These are phyloP conservation scores for Tricholomella constricta DNA, from an alignment of 768 basidiomycete genomes.

Conservation along the genomic window DNA sequence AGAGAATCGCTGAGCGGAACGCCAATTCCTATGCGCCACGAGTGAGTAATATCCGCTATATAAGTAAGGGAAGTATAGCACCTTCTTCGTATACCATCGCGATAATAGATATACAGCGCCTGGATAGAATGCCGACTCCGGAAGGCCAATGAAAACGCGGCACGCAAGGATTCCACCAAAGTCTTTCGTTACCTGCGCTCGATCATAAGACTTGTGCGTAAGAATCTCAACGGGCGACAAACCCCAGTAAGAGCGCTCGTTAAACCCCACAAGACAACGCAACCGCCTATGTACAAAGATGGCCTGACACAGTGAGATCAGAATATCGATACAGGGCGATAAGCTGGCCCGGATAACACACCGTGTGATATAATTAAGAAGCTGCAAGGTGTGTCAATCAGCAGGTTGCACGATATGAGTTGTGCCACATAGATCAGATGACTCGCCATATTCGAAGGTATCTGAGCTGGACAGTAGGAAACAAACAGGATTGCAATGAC, in stretches of 20 bases:
- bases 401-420: not conserved
- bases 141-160: constrained; percentile 63
- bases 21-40: constrained; percentile 54
- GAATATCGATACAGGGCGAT: not conserved
- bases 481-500: constrained; percentile 56
- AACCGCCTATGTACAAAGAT: constrained; percentile 59
- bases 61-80: constrained; percentile 5
- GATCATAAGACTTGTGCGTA: not conserved
- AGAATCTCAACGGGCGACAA: constrained; percentile 10
- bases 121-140: constrained; percentile 70
- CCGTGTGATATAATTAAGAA: constrained; percentile 57
- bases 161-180: constrained; percentile 57
- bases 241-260: constrained; percentile 67
- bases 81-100: constrained; percentile 64
- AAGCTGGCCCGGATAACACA: constrained; percentile 19
- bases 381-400: constrained; percentile 32
- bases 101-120: constrained; percentile 50
- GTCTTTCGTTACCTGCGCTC: constrained; percentile 49
- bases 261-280: constrained; percentile 64
- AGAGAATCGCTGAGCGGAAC: constrained; percentile 62
- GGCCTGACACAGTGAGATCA: constrained; percentile 40
- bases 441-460: constrained; percentile 67
- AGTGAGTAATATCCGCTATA: constrained; percentile 7
- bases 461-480: constrained; percentile 63
- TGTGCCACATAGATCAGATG: not conserved